phyloP scores from a whole-genome alignment of 2,329 filamentous ascomycete species.

The Colletotrichum sublineola region DNA sequence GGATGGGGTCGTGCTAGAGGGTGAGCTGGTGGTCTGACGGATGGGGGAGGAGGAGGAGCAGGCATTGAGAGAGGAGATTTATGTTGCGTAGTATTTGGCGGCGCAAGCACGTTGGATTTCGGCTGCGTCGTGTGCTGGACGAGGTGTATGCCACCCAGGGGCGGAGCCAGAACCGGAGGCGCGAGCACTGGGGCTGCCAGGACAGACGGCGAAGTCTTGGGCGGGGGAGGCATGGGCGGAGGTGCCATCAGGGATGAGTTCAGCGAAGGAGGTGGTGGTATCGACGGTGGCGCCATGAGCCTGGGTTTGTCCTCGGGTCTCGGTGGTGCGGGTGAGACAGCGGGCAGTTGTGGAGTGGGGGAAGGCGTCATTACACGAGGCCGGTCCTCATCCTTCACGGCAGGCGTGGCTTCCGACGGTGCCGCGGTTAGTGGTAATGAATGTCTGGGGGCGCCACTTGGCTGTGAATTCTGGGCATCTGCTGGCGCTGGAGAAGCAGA shows the following conservation, averaged over 20 bases:
- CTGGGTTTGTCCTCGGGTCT: conserved; percentile 46
- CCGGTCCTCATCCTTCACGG: conserved; percentile 32
- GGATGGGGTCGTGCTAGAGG: conserved; percentile 41
- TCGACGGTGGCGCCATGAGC: conserved; percentile 40
- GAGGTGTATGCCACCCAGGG: conserved; percentile 49
- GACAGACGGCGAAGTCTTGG: conserved; percentile 45
- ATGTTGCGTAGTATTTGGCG: conserved; percentile 57
- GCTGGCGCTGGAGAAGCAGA: conserved; percentile 9
- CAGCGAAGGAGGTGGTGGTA: conserved; percentile 27
- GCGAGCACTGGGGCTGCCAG: conserved; percentile 54
- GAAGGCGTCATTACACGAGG: conserved; percentile 34
- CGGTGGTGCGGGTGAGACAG: conserved; percentile 43
- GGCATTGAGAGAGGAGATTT: conserved; percentile 54
- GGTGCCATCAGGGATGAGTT: conserved; percentile 25
- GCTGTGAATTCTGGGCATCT: not conserved
- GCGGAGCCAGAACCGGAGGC: conserved; percentile 55
- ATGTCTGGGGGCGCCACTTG: conserved; percentile 9
- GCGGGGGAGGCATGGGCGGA: conserved; percentile 25
- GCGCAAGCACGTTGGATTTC: conserved; percentile 61
- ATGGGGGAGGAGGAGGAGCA: conserved; percentile 45
- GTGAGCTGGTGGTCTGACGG: conserved; percentile 41
- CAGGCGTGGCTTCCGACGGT: not conserved
- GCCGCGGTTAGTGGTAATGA: conserved; percentile 3
- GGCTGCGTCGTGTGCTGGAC: conserved; percentile 48
- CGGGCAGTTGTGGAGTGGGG: conserved; percentile 34